phyloP scores from a whole-genome alignment of 2,329 filamentous ascomycete species.

The Fusarium sp. region DNA sequence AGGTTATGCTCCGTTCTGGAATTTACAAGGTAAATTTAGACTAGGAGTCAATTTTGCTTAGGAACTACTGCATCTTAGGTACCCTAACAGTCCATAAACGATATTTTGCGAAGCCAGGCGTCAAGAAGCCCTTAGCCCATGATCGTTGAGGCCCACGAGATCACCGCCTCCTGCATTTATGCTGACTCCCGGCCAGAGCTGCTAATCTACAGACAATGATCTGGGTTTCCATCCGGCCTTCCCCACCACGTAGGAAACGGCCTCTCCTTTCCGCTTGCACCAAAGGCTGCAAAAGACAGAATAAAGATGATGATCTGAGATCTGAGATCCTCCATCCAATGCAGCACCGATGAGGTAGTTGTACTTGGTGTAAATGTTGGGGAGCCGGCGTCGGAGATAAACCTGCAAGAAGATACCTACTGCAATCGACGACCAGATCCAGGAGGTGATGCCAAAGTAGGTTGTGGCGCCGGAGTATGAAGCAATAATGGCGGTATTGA shows the following conservation, averaged over 20 bases:
- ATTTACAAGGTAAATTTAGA: too few species aligned
- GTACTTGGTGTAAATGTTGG: conserved; percentile 44
- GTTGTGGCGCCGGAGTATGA: neutral
- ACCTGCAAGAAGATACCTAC: conserved; percentile 49
- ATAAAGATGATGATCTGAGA: conserved; percentile 45
- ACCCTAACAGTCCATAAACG: neutral
- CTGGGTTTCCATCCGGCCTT: neutral
- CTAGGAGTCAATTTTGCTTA: neutral
- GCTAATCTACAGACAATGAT: neutral
- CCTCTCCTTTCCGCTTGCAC: conserved; percentile 33
- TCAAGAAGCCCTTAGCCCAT: neutral
- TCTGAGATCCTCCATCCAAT: conserved; percentile 43
- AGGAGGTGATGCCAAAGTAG: conserved; percentile 51
- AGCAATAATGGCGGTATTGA: neutral
- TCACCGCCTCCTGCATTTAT: neutral
- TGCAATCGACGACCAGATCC: conserved; percentile 48
- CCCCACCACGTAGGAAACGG: conserved; percentile 31
- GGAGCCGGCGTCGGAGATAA: conserved; percentile 40
- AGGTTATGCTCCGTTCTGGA: accelerated
- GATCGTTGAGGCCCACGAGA: neutral
- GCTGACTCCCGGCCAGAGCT: neutral
- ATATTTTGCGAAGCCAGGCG: too few species aligned
- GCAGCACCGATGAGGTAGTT: conserved; percentile 45
- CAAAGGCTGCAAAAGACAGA: conserved; percentile 42
- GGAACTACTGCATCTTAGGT: neutral